These are phyloP conservation scores for Crotalaria pallida DNA, from an alignment of 306 rosid species.

Conservation along the genomic window DNA sequence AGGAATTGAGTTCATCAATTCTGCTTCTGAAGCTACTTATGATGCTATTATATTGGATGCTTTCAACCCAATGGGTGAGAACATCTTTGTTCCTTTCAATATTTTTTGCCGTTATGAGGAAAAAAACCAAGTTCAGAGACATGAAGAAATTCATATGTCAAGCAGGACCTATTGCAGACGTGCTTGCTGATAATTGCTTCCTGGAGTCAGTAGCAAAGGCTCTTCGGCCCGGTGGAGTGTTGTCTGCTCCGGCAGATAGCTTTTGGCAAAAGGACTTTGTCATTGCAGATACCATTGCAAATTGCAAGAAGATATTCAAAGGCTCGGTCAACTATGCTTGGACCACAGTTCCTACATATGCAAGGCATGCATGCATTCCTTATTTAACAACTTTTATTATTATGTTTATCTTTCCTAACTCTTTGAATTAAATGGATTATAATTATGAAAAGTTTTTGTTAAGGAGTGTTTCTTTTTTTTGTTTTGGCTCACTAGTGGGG, in stretches of 20 bases:
- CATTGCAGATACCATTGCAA: constrained; percentile 30
- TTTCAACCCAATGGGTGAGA: constrained; percentile 33
- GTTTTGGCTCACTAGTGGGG: constrained; percentile 13
- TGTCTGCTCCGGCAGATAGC: constrained; percentile 33
- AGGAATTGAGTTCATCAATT: constrained; percentile 36
- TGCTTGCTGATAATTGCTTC: constrained; percentile 6
- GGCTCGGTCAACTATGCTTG: constrained; percentile 30
- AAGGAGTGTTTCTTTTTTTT: neutral
- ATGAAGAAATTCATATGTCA: neutral
- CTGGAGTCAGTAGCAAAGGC: constrained; percentile 24
- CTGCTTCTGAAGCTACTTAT: constrained; percentile 34
- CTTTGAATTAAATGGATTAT: neutral
- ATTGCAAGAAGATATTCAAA: constrained; percentile 28
- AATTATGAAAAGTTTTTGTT: neutral
- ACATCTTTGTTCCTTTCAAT: neutral
- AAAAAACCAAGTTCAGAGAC: neutral
- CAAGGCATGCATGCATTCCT: constrained; percentile 4
- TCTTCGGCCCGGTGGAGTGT: constrained; percentile 28
- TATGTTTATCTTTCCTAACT: neutral
- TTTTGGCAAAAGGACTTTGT: constrained; percentile 19
- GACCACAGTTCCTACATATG: constrained; percentile 30
- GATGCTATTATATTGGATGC: constrained; percentile 46
- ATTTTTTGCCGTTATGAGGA: too few relatives aligned
- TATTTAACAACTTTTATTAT: neutral
- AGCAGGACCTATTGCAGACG: constrained; percentile 24